Evolutionary conservation across 1,284 basidiomycete species (phyloP).

Genomic region (Lignosus rhinocerotis): DNA sequence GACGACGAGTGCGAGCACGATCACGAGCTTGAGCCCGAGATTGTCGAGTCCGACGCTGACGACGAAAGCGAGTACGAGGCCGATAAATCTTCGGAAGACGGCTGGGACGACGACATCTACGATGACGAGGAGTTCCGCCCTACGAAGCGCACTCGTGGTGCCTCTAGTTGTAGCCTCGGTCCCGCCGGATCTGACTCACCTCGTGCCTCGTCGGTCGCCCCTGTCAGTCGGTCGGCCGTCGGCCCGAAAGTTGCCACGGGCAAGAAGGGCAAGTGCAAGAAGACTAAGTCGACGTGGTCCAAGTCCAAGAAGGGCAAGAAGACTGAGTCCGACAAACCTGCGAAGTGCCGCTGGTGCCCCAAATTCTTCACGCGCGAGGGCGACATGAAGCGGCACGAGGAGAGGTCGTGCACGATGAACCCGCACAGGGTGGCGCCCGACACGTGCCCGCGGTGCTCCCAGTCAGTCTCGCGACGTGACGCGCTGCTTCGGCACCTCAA

Average conservation of each 20-base stretch:
- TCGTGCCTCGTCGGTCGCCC: neutral
- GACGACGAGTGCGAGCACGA: constrained; percentile 1
- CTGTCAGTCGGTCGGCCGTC: neutral
- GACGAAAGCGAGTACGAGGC: neutral
- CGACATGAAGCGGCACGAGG: constrained; percentile 11
- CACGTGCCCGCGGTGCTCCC: constrained; percentile 4
- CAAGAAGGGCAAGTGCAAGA: constrained; percentile 1
- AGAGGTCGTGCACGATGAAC: neutral
- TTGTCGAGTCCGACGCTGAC: neutral
- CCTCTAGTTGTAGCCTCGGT: no score
- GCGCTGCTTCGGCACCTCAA: constrained; percentile 7
- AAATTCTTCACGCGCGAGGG: constrained; percentile 6
- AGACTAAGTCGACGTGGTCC: neutral
- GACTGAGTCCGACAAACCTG: neutral
- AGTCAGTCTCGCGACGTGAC: constrained; percentile 7
- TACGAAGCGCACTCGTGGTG: neutral
- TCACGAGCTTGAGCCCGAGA: neutral
- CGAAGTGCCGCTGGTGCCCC: constrained; percentile 2
- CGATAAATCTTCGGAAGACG: neutral
- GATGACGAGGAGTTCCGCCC: constrained; percentile 12
- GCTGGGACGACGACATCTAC: neutral
- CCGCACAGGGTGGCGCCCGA: neutral
- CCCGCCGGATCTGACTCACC: neutral
- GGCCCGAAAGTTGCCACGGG: neutral
- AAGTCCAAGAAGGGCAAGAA: neutral